phyloP scores from a whole-genome alignment of 2,329 filamentous ascomycete species.

The Alternaria solani region DNA sequence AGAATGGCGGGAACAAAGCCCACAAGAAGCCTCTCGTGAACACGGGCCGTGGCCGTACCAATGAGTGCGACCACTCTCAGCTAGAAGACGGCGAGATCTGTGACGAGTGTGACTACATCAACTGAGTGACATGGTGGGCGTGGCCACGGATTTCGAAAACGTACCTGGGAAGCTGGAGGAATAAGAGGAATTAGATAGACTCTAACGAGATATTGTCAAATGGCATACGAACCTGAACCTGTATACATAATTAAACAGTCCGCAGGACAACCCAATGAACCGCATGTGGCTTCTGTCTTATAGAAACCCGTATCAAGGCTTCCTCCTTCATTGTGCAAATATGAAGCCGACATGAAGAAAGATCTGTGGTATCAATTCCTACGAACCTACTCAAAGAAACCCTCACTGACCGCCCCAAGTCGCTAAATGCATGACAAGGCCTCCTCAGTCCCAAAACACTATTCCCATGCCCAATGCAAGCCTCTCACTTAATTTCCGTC shows the following conservation, averaged over 20 bases:
- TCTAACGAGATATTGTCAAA: neutral
- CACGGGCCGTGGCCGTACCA: neutral
- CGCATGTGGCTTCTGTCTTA: neutral
- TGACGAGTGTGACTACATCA: no score
- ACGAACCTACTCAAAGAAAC: neutral
- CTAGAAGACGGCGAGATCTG: neutral
- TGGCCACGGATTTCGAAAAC: neutral
- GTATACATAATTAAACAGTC: slow-evolving; percentile 3
- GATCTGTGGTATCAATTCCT: slow-evolving; percentile 14
- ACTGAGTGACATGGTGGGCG: neutral
- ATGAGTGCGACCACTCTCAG: neutral
- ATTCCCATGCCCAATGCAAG: neutral
- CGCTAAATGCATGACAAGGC: slow-evolving; percentile 18
- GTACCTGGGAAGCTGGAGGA: neutral
- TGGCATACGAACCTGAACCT: neutral
- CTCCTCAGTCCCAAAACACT: neutral
- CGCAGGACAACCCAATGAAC: neutral
- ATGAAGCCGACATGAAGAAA: neutral
- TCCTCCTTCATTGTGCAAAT: neutral
- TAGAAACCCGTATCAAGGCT: neutral
- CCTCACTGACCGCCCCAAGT: neutral
- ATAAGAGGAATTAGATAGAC: neutral
- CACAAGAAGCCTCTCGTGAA: neutral
- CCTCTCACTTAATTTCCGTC: slow-evolving; percentile 59
- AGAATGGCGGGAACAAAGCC: neutral